Conservation (phyloP, 2,329 filamentous ascomycete genomes). For the Pseudogymnoascus sp. region DNA sequence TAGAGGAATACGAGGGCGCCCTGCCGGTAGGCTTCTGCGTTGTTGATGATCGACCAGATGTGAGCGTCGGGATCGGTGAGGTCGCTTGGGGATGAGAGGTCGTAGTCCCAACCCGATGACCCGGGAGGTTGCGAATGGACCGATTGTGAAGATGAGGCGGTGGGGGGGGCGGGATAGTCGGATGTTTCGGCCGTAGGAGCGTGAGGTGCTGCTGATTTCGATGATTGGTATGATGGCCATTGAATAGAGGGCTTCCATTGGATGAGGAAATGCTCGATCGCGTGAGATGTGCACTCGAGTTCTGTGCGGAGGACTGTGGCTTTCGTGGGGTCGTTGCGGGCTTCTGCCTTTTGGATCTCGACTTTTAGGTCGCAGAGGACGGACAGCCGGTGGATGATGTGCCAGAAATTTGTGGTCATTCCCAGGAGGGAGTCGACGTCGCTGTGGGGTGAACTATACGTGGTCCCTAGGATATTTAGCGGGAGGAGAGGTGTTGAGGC, state of each 20-base stretch:
- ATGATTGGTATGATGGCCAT: not conserved
- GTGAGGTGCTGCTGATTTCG: not conserved
- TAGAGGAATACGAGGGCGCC: slow-evolving; percentile 39
- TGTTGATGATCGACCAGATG: slow-evolving; percentile 31
- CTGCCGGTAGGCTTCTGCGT: slow-evolving; percentile 44
- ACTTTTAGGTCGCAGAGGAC: slow-evolving; percentile 27
- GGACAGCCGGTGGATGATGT: not conserved
- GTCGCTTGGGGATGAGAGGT: slow-evolving; percentile 7
- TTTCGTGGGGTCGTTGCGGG: slow-evolving; percentile 54
- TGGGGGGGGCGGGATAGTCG: not conserved
- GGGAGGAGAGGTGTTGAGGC: not conserved
- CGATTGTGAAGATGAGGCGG: not conserved
- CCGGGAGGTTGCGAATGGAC: not conserved
- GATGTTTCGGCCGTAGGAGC: not conserved
- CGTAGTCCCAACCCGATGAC: not conserved
- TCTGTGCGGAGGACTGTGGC: slow-evolving; percentile 22
- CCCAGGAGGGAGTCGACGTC: not conserved
- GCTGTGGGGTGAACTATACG: not conserved
- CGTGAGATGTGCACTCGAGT: slow-evolving; percentile 35
- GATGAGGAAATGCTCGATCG: slow-evolving; percentile 46
- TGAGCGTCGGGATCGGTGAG: slow-evolving; percentile 13
- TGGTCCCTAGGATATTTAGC: not conserved
- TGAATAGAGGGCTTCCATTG: slow-evolving; percentile 45
- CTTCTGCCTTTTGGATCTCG: slow-evolving; percentile 30
- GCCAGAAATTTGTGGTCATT: slow-evolving; percentile 17